Conservation (phyloP, 345 rosid genomes). For the Viola odorata region DNA sequence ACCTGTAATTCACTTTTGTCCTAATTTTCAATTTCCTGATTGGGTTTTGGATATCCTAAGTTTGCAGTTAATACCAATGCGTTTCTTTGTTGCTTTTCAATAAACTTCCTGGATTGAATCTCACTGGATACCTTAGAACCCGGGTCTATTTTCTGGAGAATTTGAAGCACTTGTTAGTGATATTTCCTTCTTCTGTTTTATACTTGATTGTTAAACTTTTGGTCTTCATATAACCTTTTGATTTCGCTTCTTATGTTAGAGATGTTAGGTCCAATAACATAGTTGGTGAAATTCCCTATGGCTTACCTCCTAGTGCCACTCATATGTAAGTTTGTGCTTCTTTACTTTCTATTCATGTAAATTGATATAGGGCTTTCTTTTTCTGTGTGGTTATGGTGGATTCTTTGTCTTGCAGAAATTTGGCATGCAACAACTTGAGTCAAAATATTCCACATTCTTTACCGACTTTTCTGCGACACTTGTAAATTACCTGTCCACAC, state of each 20-base stretch:
- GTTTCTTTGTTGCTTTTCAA: conserved; percentile 30
- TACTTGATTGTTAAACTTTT: not conserved
- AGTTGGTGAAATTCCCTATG: conserved; percentile 64
- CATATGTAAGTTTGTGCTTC: conserved; percentile 51
- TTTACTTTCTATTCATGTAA: not conserved
- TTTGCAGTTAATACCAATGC: not conserved
- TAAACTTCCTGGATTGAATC: conserved; percentile 49
- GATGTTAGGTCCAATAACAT: conserved; percentile 72
- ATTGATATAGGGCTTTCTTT: not conserved
- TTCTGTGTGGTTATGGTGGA: not conserved
- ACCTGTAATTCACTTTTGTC: conserved; percentile 40
- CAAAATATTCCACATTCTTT: conserved; percentile 63
- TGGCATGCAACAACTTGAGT: conserved; percentile 66
- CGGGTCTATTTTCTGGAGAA: conserved; percentile 58
- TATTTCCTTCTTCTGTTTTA: not conserved
- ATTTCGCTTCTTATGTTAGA: conserved; percentile 34
- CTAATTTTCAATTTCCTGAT: not conserved
- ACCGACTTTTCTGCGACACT: conserved; percentile 49
- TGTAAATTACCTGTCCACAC: conserved; percentile 42
- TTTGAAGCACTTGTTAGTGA: conserved; percentile 66
- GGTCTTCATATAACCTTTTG: conserved; percentile 1
- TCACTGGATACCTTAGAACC: conserved; percentile 61
- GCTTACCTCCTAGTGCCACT: conserved; percentile 72
- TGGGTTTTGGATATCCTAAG: not conserved
- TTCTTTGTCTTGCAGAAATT: conserved; percentile 41